Evolutionary conservation across 1,139 yeast genomes (phyloP), one percentile per base, ranked within the genome.

Genomic region (Hyphopichia fennica): DNA sequence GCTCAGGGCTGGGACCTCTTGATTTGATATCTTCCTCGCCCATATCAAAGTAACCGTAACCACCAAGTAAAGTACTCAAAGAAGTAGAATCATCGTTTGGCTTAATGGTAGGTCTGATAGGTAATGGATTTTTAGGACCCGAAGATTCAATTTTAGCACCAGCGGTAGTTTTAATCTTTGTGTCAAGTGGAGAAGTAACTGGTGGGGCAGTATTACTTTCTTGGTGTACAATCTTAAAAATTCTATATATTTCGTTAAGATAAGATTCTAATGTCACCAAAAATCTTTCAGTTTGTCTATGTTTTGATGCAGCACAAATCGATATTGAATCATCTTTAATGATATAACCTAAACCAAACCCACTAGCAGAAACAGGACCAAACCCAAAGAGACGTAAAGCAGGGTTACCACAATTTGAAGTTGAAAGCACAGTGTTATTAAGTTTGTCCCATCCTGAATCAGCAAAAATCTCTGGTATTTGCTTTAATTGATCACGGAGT

Each of bases 261-360:
- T 85, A 85, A 36, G 84, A 81, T 49, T 83, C 80, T 51, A 87
- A 72, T 1, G 93, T 86, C 42, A 84, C 87, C 49, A 87, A 76
- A 58, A 87, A 87, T 62, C 97, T 78, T 49, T 78, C 72, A 1
- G 97, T 90, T 67, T 90, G 97, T 49, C 96, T 79, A 63, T 90
- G 96, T 65, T 88, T 90, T 7, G 96, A 88, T 22, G 95, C 81
- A 1, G 88, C 95, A 61, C 96, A 89, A 34, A 90, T 81, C 2
- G 95, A 84, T 41, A 90, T 81, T 4, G 93, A 83, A 56, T 87
- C 89, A 45, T 81, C 89, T 61, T 90, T 88, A 56, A 90, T 85
- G 53, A 90, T 89, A 62, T 90, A 90, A 2, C 96, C 96, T 39
- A 90, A 77, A 22, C 97, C 97, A 66, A 87, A 90, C 14, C 97